Evolutionary conservation across 371 early-diverging fungal species (phyloP).

Genomic region (Lichtheimia corymbifera): DNA sequence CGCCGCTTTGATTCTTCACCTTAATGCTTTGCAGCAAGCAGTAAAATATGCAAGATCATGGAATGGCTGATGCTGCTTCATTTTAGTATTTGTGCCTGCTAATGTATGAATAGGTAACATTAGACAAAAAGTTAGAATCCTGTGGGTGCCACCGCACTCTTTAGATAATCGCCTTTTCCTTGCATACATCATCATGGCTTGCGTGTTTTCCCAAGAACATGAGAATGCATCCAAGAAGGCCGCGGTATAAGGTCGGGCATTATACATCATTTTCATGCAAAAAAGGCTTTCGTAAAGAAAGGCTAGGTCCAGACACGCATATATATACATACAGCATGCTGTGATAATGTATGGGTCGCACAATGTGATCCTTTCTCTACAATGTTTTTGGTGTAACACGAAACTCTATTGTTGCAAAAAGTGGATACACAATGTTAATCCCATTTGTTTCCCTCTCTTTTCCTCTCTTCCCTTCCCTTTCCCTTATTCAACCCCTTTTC

Average conservation of each 20-base stretch:
- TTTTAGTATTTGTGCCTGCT: background rate
- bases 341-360: background rate
- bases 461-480: conserved; percentile 11
- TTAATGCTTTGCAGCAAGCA: too few species aligned
- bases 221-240: background rate
- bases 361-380: conserved; percentile 1
- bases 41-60: too few species aligned
- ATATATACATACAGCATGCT: background rate
- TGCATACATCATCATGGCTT: background rate
- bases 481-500: conserved; percentile 1
- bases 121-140: background rate
- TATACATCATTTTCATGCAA: background rate
- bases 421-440: conserved; percentile 4
- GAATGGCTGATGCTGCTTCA: too few species aligned
- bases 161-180: too few species aligned
- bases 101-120: conserved; percentile 3
- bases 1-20: too few species aligned
- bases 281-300: background rate
- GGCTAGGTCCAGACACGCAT: background rate
- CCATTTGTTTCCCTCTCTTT: conserved; percentile 3
- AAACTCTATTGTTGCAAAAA: conserved; percentile 5
- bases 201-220: too few species aligned
- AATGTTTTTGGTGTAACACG: conserved; percentile 1
- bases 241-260: background rate
- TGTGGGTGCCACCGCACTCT: background rate